Conservation (phyloP, 495 filamentous ascomycete species). For the Darksidea phi region DNA sequence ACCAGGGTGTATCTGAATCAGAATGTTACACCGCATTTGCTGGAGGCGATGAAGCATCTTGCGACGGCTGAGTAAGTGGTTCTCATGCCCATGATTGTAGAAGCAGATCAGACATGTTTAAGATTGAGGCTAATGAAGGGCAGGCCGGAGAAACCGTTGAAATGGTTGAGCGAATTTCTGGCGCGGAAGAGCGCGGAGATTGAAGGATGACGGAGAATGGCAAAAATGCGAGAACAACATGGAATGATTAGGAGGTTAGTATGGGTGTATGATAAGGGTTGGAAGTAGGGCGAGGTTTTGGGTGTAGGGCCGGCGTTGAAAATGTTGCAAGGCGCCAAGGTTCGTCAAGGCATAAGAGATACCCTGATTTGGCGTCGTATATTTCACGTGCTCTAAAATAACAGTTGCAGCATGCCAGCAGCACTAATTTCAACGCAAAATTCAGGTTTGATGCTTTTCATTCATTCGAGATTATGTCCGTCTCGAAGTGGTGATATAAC, state of each 20-base stretch:
- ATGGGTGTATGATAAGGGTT: too few species aligned
- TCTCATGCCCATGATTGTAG: not conserved
- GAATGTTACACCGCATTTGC: conserved; percentile 76
- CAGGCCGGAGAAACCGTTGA: conserved; percentile 79
- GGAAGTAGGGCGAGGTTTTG: too few species aligned
- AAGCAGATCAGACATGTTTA: not conserved
- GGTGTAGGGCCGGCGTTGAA: too few species aligned
- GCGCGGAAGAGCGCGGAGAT: conserved; percentile 75
- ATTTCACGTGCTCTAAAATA: not conserved
- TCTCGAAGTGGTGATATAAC: conserved; percentile 16
- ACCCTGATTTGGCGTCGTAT: too few species aligned
- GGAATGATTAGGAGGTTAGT: not conserved
- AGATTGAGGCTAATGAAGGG: not conserved
- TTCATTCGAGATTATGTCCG: conserved; percentile 26
- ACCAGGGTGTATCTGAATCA: conserved; percentile 86
- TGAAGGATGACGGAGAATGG: conserved; percentile 35
- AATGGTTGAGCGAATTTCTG: conserved; percentile 81
- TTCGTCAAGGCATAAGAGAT: too few species aligned
- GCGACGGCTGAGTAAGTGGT: conserved; percentile 74
- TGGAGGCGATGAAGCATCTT: conserved; percentile 91
- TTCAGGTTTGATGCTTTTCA: conserved; percentile 22
- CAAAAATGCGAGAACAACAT: not conserved
- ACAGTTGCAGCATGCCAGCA: not conserved
- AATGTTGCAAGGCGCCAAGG: too few species aligned
- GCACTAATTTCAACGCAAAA: not conserved